Base-by-base conservation (phyloP, 2,329 filamentous ascomycete species). In the Mycocentrospora acerina region DNA sequence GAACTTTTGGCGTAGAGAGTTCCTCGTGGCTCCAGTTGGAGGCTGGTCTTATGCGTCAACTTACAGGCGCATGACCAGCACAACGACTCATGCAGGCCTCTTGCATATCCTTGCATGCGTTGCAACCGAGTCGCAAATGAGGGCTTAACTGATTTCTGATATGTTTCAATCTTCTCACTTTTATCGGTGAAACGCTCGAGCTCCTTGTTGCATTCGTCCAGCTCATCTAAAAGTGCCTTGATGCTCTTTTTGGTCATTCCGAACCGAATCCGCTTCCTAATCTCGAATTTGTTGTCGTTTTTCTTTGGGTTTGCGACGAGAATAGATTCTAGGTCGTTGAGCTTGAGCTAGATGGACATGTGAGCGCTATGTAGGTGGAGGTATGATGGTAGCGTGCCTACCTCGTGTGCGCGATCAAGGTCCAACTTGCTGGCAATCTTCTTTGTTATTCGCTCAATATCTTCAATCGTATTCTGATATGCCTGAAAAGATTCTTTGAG, bases 131-230 rank as follows among this genome's bases (percentile, higher is more conserved):
- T 51, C 9, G 60, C 61, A 31, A 66, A 63, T 0, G 62, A 63
- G 9, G 63, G 63, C 35, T 67, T 67, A 3, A 53, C 54, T 4
- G 52, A 40, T 36, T 60, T 66, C 15, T 63, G 57, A 35, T 55
- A 58, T 1, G 58, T 62, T 25, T 68, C 63, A 4, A 68, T 57
- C 44, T 59, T 67, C 35, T 67, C 64, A 15, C 59, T 66, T 31
- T 61, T 60, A 19, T 67, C 59, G 1, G 64, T 66, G 26, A 67
- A 67, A 11, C 65, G 55, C 35, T 68, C 65, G 4, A 68, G 51
- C 33, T 67, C 62, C 24, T 64, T 65, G 34, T 67, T 67, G 51
- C 64, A 68, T 2, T 66, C 61, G 24, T 65, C 57, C 14, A 68
- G 44, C 40, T 68, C 59, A 35, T 65, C 62, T 4, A 68, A 43